Conservation (phyloP, 495 filamentous ascomycete species). For the Aspergillus biplanus region DNA sequence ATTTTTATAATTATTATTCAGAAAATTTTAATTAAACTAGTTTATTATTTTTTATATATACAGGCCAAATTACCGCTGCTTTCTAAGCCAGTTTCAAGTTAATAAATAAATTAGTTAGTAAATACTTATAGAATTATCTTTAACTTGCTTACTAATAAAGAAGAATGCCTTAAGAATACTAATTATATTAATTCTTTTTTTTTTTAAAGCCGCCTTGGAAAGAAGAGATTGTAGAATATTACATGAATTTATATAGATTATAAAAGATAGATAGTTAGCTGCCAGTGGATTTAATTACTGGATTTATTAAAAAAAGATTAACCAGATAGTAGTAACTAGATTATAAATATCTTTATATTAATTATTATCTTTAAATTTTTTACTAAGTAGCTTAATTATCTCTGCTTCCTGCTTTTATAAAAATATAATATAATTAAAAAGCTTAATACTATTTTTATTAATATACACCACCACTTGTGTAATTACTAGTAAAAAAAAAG, state of each 20-base stretch:
- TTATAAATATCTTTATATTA: slow-evolving; percentile 48
- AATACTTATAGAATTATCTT: slow-evolving; percentile 15
- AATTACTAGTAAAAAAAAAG: slow-evolving; percentile 45
- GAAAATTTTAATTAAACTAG: background rate
- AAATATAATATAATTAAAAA: slow-evolving; percentile 49
- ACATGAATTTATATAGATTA: slow-evolving; percentile 42
- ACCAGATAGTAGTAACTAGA: slow-evolving; percentile 58
- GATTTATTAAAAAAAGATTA: slow-evolving; percentile 56
- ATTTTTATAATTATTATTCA: slow-evolving; percentile 1
- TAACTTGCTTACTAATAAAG: slow-evolving; percentile 22
- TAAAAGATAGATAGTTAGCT: slow-evolving; percentile 42
- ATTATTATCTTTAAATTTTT: slow-evolving; percentile 49
- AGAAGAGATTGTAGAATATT: slow-evolving; percentile 35
- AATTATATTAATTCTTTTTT: slow-evolving; percentile 20
- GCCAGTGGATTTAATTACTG: slow-evolving; percentile 32
- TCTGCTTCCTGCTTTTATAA: slow-evolving; percentile 45
- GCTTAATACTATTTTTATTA: slow-evolving; percentile 24
- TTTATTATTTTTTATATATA: background rate
- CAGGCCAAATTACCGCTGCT: background rate
- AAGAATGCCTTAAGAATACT: slow-evolving; percentile 29
- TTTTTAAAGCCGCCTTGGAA: slow-evolving; percentile 3
- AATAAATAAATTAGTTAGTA: slow-evolving; percentile 28
- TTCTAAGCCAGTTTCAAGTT: slow-evolving; percentile 25
- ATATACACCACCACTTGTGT: slow-evolving; percentile 48
- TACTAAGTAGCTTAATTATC: slow-evolving; percentile 45